These are phyloP conservation scores for Fraxinus cuspidata DNA, from an alignment of 257 asterid genomes.

Conservation along the genomic window DNA sequence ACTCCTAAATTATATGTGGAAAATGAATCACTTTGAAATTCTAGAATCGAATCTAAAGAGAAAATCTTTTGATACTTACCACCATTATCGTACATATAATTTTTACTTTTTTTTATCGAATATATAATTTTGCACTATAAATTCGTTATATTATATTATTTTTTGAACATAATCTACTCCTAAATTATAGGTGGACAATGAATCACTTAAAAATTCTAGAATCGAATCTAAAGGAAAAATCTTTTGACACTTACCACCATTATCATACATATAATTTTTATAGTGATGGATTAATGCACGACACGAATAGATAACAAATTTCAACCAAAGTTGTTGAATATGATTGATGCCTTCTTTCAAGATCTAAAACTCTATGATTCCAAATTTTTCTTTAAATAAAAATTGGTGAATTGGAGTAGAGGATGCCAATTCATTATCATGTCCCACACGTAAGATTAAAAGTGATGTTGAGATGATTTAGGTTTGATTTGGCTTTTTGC, in stretches of 20 bases:
- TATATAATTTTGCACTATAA: no score
- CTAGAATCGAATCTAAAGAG: not conserved
- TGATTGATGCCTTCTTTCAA: not conserved
- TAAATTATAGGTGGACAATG: no score
- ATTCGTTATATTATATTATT: no score
- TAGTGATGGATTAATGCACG: not conserved
- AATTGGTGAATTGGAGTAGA: not conserved
- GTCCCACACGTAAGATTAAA: not conserved
- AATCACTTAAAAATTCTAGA: not conserved
- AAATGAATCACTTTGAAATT: no score
- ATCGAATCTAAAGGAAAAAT: not conserved
- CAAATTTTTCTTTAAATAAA: not conserved
- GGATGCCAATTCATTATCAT: not conserved
- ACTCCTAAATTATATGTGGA: no score
- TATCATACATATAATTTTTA: not conserved
- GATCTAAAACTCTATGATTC: not conserved
- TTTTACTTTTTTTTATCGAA: not conserved
- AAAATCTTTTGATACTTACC: not conserved
- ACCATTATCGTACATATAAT: not conserved
- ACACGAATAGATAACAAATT: not conserved
- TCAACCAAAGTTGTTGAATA: not conserved
- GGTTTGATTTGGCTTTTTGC: not conserved
- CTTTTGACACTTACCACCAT: not conserved
- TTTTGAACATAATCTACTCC: no score
- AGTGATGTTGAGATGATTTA: not conserved